Evolutionary conservation across 345 rosid species (phyloP).

Genomic region (Salix dunnii): DNA sequence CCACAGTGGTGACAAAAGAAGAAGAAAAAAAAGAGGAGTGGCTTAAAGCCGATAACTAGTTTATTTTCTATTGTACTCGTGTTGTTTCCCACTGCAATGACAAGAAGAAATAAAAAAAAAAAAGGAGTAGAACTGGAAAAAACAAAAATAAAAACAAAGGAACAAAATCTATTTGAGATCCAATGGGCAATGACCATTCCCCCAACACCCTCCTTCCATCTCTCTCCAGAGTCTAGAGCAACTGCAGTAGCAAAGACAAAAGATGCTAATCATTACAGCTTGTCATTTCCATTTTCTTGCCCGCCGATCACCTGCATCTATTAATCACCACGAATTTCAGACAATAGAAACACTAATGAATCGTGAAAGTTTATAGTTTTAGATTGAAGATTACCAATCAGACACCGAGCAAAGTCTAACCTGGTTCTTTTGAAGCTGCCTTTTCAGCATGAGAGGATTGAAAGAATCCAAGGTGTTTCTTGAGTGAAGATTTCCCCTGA

Average conservation of each 20-base stretch:
- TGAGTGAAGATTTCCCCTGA: slow-evolving; percentile 46
- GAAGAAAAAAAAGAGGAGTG: neutral
- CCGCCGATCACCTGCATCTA: slow-evolving; percentile 39
- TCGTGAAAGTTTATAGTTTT: neutral
- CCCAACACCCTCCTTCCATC: slow-evolving; percentile 15
- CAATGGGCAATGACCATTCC: slow-evolving; percentile 6
- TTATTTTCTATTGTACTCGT: slow-evolving; percentile 19
- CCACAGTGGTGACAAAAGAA: slow-evolving; percentile 4
- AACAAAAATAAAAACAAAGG: slow-evolving; percentile 22
- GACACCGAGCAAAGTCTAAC: slow-evolving; percentile 14
- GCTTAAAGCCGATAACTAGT: slow-evolving; percentile 11
- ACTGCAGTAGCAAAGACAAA: slow-evolving; percentile 26
- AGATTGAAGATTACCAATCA: neutral
- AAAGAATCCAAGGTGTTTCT: slow-evolving; percentile 41
- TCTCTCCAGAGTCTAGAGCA: slow-evolving; percentile 28
- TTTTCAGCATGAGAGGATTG: slow-evolving; percentile 37
- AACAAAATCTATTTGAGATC: slow-evolving; percentile 37
- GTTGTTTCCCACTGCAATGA: slow-evolving; percentile 51
- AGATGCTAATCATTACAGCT: slow-evolving; percentile 16
- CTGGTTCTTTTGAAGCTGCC: slow-evolving; percentile 35
- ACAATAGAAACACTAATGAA: slow-evolving; percentile 1
- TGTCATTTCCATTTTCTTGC: slow-evolving; percentile 46
- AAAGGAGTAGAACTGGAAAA: slow-evolving; percentile 21
- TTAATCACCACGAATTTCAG: slow-evolving; percentile 11
- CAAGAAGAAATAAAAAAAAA: slow-evolving; percentile 30